A percentile compares a stretch with the other conserved stretches of the same genome.
Evolutionary conservation across 2,329 filamentous ascomycete species (phyloP).

Genomic region (Emergomyces orientalis): DNA sequence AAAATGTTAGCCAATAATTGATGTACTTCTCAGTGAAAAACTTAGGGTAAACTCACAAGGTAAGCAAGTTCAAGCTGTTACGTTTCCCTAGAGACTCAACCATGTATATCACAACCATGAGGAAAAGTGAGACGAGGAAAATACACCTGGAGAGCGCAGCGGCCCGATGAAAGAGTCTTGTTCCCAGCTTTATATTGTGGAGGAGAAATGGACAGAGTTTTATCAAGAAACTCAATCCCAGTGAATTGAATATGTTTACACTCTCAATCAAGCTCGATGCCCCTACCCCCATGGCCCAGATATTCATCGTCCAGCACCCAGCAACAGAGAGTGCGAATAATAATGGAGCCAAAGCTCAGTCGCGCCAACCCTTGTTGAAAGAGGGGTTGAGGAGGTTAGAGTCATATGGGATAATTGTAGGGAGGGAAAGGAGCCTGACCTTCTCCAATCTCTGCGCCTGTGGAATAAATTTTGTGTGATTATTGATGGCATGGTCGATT

Average conservation of each 20-base stretch:
- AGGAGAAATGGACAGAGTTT: not conserved
- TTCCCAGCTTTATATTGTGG: not conserved
- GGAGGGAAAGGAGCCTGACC: not conserved
- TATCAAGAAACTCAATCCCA: not conserved
- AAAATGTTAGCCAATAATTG: not conserved
- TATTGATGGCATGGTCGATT: not conserved
- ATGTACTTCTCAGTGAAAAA: not conserved
- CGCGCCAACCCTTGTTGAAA: not conserved
- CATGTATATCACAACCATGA: not conserved
- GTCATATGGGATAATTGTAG: not conserved
- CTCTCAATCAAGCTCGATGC: not conserved
- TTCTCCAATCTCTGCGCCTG: not conserved
- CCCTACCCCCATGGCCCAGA: not conserved
- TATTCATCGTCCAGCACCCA: not conserved
- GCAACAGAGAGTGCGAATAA: not conserved
- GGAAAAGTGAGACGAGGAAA: not conserved
- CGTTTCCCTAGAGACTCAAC: slow-evolving; percentile 2
- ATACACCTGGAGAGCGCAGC: not conserved
- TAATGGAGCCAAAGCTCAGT: not conserved
- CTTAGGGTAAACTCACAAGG: not conserved
- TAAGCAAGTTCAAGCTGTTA: not conserved
- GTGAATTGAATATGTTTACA: not conserved
- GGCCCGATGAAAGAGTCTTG: not conserved
- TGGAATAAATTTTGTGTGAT: not conserved
- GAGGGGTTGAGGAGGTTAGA: not conserved